Evolutionary conservation across 179 eudicot genomes (phyloP).

Genomic region (Patellifolia procumbens): DNA sequence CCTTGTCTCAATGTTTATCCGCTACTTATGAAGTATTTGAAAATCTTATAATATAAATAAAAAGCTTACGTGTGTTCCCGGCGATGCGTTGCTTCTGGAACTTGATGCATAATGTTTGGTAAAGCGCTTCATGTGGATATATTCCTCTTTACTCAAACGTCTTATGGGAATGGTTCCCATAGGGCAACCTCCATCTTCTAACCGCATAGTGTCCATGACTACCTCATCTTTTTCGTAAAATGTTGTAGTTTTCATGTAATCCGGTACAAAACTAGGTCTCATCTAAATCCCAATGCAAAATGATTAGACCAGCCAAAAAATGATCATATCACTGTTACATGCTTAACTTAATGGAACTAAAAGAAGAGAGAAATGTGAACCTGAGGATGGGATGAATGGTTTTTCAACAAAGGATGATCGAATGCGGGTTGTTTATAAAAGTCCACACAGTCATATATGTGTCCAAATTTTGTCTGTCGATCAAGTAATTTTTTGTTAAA

Average conservation of each 20-base stretch:
- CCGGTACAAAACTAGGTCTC: conserved; percentile 9
- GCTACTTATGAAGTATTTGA: too few relatives aligned
- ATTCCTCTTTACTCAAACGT: too few relatives aligned
- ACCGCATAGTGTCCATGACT: background rate
- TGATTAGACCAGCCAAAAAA: background rate
- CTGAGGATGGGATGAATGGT: conserved; percentile 16
- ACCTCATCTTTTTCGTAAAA: background rate
- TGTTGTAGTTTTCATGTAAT: background rate
- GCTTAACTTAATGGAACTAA: too few relatives aligned
- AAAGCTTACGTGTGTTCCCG: too few relatives aligned
- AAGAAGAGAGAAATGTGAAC: background rate
- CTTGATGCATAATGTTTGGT: too few relatives aligned
- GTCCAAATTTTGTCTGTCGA: background rate
- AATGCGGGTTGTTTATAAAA: conserved; percentile 14
- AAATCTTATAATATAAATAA: too few relatives aligned
- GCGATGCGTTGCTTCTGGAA: too few relatives aligned
- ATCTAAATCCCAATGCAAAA: conserved; percentile 2
- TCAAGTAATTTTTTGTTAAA: background rate
- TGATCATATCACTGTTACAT: background rate
- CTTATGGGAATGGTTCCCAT: too few relatives aligned
- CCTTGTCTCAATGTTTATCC: too few relatives aligned
- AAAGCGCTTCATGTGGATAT: too few relatives aligned
- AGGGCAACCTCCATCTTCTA: too few relatives aligned
- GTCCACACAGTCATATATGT: conserved; percentile 17
- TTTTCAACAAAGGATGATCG: conserved; percentile 9